Evolutionary conservation across 129 eudicot species (phyloP).

Genomic region (Lactuca sativa): DNA sequence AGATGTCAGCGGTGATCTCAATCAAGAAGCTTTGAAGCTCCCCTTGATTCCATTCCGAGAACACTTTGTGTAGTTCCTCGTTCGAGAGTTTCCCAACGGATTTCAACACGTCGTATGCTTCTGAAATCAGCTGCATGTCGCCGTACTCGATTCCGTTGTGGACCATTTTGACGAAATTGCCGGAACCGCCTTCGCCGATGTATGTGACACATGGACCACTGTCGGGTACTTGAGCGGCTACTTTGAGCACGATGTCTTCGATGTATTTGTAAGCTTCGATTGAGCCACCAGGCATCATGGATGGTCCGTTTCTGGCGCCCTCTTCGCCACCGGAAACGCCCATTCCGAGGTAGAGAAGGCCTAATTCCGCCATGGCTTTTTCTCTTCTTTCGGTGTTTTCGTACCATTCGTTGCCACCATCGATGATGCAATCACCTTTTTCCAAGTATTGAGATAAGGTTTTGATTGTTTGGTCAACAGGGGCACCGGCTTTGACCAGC

Average conservation of each 20-base stretch:
- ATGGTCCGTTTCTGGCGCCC: conserved; percentile 61
- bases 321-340: conserved; percentile 76
- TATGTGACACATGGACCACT: conserved; percentile 70
- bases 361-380: conserved; percentile 53
- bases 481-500: conserved; percentile 63
- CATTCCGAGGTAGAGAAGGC: conserved; percentile 67
- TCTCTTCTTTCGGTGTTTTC: conserved; percentile 67
- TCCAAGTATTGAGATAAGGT: conserved; percentile 57
- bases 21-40: conserved; percentile 60
- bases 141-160: conserved; percentile 69
- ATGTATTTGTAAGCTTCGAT: conserved; percentile 57
- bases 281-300: conserved; percentile 67
- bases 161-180: conserved; percentile 63
- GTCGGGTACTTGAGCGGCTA: conserved; percentile 62
- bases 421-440: conserved; percentile 65
- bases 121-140: conserved; percentile 65
- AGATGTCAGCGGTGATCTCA: conserved; percentile 61
- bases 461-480: conserved; percentile 62
- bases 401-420: conserved; percentile 71
- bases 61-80: conserved; percentile 47
- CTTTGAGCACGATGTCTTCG: conserved; percentile 51
- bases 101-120: conserved; percentile 60
- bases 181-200: conserved; percentile 60
- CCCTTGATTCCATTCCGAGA: conserved; percentile 60
- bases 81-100: conserved; percentile 57